Base-by-base conservation (phyloP, 1,284 basidiomycete genomes). In the Ceratobasidium sp. region DNA sequence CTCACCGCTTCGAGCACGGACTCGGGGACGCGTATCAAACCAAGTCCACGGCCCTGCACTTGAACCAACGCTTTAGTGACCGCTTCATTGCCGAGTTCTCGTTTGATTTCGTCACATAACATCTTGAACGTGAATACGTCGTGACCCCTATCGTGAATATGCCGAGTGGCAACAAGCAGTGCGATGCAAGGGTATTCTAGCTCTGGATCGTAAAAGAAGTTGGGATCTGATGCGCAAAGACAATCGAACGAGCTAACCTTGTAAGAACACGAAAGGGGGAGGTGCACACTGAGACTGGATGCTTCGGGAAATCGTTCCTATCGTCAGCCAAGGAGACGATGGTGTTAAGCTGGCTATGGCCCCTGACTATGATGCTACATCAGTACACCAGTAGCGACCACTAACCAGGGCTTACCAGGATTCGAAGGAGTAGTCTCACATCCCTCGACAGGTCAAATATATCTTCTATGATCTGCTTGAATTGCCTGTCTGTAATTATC, bases 121-220 rank as follows among this genome's bases (percentile, higher is more conserved):
- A 91, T 89, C 75, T 91, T 90, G 75, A 92, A 93, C 1, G 87
- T 92, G 75, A 91, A 83, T 5, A 75, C 75, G 25, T 86, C 82
- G 70, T 91, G 88, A 0, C 90, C 90, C 11, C 82, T 81, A 1
- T 84, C 85, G 42, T 84, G 79, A 7, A 82, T 79, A 73, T 91
- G 90, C 70, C 83, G 78, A 1, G 85, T 82, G 25, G 90, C 87
- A 56, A 92, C 85, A 41, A 92, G 81, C 27, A 93, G 80, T 74
- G 88, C 89, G n/a, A 90, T 77, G 0, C 83, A 80, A 9, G 90
- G 88, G 74, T 91, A 91, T 2, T 87, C 79, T 16, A 91, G 74
- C 54, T 79, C 89, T 91, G 72, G 27, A 7, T 54, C 39, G 23
- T 36, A 14, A 44, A 44, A 11, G n/a, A 21, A 47, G 41, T 56